Percentiles rank a stretch among this genome's conserved stretches.
These are phyloP conservation scores for Amanita molliuscula DNA, from an alignment of 768 basidiomycete species.

Conservation along the genomic window DNA sequence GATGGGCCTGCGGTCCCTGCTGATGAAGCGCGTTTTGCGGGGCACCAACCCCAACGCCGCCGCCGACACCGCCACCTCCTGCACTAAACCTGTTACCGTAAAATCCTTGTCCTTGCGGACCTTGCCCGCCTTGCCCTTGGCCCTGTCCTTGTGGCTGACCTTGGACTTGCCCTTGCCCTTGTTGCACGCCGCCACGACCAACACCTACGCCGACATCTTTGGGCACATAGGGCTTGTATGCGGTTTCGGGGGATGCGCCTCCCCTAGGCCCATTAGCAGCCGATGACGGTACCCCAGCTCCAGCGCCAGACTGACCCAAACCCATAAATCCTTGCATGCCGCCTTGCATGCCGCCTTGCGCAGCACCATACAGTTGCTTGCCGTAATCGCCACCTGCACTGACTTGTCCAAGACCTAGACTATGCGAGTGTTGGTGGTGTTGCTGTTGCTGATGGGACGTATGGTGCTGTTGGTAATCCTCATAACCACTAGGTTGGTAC, in stretches of 20 bases:
- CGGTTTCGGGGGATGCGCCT: slow-evolving; percentile 56
- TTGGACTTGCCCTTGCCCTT: slow-evolving; percentile 36
- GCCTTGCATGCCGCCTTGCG: slow-evolving; percentile 53
- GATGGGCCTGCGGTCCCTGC: slow-evolving; percentile 43
- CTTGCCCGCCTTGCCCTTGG: slow-evolving; percentile 35
- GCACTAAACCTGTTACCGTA: slow-evolving; percentile 37
- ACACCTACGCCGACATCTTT: slow-evolving; percentile 52
- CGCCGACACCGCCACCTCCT: slow-evolving; percentile 24
- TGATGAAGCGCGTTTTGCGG: slow-evolving; percentile 33
- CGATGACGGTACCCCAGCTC: slow-evolving; percentile 25
- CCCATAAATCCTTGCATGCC: slow-evolving; percentile 68
- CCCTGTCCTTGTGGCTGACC: slow-evolving; percentile 44
- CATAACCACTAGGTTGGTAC: slow-evolving; percentile 47
- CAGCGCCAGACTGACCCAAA: slow-evolving; percentile 34
- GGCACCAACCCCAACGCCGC: slow-evolving; percentile 26
- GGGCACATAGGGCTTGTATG: slow-evolving; percentile 66
- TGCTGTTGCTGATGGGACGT: slow-evolving; percentile 39
- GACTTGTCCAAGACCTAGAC: slow-evolving; percentile 31
- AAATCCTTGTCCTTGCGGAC: slow-evolving; percentile 40
- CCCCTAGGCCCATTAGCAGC: slow-evolving; percentile 38
- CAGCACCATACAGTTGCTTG: slow-evolving; percentile 38
- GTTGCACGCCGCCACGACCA: slow-evolving; percentile 31
- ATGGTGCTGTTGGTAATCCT: slow-evolving; percentile 41
- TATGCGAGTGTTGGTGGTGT: slow-evolving; percentile 46
- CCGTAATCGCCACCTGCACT: slow-evolving; percentile 26